A percentile compares a stretch with the other conserved stretches of the same genome.
Evolutionary conservation across 305 asterid species (phyloP).

Genomic region (Fraxinus baroniana): DNA sequence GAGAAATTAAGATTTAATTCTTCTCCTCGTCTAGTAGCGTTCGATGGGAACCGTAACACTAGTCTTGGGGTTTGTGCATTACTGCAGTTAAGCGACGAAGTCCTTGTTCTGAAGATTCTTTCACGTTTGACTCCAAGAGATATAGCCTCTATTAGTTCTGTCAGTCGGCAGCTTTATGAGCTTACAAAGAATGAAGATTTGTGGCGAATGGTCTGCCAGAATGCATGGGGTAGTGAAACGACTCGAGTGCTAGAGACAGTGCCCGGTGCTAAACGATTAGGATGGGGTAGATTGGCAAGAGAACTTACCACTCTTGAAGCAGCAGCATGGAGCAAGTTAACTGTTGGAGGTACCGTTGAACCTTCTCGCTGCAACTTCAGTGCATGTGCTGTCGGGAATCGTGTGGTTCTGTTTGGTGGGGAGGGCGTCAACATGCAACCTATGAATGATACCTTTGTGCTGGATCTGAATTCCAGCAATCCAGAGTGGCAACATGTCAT

Average conservation of each 20-base stretch:
- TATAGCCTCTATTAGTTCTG: constrained; percentile 55
- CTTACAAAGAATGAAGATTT: constrained; percentile 50
- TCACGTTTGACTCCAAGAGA: constrained; percentile 55
- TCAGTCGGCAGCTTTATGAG: constrained; percentile 43
- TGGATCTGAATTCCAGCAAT: constrained; percentile 68
- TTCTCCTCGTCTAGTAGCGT: constrained; percentile 29
- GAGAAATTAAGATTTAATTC: constrained; percentile 39
- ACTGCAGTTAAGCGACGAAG: constrained; percentile 52
- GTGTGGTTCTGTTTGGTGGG: constrained; percentile 89
- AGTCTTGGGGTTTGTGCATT: constrained; percentile 48
- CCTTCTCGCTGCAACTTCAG: constrained; percentile 97
- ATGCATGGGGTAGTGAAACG: constrained; percentile 62
- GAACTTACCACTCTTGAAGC: constrained; percentile 62
- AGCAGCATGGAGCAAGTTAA: constrained; percentile 56
- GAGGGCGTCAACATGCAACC: constrained; percentile 98
- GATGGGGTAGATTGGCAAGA: constrained; percentile 61
- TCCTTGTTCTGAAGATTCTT: constrained; percentile 43
- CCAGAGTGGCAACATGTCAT: constrained; percentile 78
- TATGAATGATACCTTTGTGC: constrained; percentile 77
- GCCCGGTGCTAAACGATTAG: constrained; percentile 51
- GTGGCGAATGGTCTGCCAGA: constrained; percentile 60
- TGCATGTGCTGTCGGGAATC: constrained; percentile 92
- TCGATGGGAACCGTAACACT: constrained; percentile 33
- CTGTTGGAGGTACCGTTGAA: constrained; percentile 76
- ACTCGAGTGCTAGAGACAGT: constrained; percentile 48